phyloP scores from a whole-genome alignment of 225 moss, liverwort and hornwort genomes.

The Asterella californica region DNA sequence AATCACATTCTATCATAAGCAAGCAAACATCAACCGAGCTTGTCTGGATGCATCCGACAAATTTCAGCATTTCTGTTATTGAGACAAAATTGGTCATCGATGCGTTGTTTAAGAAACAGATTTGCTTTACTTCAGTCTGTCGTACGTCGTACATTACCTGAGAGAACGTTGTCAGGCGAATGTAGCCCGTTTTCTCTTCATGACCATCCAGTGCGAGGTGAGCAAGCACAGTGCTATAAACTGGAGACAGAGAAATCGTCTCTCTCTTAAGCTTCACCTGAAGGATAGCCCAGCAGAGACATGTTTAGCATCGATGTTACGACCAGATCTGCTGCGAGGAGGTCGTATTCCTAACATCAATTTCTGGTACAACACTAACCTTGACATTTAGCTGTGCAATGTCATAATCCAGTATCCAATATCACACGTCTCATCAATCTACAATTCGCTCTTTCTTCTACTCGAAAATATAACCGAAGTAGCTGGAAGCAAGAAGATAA shows the following conservation, averaged over 20 bases:
- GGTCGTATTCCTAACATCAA: too few species aligned
- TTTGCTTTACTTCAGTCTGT: neutral
- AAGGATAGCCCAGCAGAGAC: constrained; percentile 13
- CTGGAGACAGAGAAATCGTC: constrained; percentile 85
- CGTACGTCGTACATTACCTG: constrained; percentile 43
- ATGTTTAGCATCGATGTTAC: neutral
- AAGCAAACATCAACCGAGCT: neutral
- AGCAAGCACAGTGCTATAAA: constrained; percentile 74
- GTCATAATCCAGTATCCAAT: neutral
- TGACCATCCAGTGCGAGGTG: constrained; percentile 64
- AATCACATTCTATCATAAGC: neutral
- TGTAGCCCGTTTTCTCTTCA: constrained; percentile 79
- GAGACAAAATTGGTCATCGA: neutral
- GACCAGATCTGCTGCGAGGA: too few species aligned
- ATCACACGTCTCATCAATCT: too few species aligned
- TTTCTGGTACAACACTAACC: too few species aligned
- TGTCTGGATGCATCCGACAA: too few species aligned
- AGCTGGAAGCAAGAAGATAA: neutral
- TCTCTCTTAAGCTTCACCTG: constrained; percentile 77
- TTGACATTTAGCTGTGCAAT: neutral
- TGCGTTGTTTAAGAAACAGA: neutral
- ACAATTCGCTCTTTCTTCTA: neutral
- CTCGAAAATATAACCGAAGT: neutral
- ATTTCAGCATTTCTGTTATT: neutral
- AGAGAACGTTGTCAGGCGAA: constrained; percentile 87